A percentile compares a stretch with the other conserved stretches of the same genome.
These are phyloP conservation scores for Phytophthora lateralis DNA, from an alignment of 352 stramenopile species.

Conservation along the genomic window DNA sequence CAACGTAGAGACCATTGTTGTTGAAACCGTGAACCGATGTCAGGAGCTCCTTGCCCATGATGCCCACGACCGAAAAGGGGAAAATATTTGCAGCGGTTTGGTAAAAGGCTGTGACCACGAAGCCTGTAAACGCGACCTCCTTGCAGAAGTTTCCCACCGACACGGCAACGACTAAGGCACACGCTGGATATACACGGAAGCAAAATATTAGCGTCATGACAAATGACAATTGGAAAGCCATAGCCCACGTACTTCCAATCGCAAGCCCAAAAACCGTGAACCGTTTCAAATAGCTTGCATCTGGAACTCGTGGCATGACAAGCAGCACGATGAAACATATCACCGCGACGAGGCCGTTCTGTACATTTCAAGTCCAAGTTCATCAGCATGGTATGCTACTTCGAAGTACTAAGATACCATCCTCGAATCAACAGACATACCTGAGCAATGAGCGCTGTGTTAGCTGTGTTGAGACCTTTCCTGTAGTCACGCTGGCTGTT, in stretches of 20 bases:
- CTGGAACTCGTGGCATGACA: constrained; percentile 54
- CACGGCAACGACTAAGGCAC: constrained; percentile 56
- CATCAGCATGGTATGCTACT: not conserved
- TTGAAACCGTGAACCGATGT: constrained; percentile 72
- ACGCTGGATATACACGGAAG: constrained; percentile 31
- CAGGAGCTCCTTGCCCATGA: constrained; percentile 82
- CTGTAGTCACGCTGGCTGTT: constrained; percentile 47
- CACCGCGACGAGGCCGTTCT: constrained; percentile 67
- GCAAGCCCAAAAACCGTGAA: constrained; percentile 49
- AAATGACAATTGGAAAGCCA: not conserved
- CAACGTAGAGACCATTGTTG: constrained; percentile 84
- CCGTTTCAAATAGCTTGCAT: constrained; percentile 55
- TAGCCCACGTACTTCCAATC: constrained; percentile 46
- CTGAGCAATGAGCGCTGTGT: constrained; percentile 59
- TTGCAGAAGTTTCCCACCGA: constrained; percentile 52
- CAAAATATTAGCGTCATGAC: not conserved
- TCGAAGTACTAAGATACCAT: not conserved
- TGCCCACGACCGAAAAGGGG: constrained; percentile 78
- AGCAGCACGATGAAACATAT: constrained; percentile 64
- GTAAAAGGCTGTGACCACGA: constrained; percentile 65
- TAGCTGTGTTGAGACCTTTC: constrained; percentile 62
- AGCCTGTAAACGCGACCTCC: constrained; percentile 54
- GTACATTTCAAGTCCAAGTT: not conserved
- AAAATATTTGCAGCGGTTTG: constrained; percentile 71
- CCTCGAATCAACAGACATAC: constrained; percentile 24